These are phyloP conservation scores for Tricholoma sp. DNA, from an alignment of 768 basidiomycete genomes.

Conservation along the genomic window DNA sequence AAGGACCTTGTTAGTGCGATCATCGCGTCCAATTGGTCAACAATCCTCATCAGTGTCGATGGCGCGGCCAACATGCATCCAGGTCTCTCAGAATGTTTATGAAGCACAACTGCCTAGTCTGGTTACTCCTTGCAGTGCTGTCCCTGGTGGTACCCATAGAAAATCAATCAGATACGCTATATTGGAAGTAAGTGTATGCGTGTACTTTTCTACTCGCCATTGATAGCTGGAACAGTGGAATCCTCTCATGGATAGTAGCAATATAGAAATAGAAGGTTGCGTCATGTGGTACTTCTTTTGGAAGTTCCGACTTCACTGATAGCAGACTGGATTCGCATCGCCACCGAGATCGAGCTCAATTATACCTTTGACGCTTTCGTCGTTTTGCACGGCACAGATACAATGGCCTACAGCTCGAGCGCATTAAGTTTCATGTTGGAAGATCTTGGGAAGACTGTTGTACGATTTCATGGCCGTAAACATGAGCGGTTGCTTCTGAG, in stretches of 20 bases:
- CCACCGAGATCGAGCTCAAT: slow-evolving; percentile 90
- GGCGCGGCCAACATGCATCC: slow-evolving; percentile 35
- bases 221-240: slow-evolving; percentile 56
- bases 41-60: slow-evolving; percentile 30
- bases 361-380: slow-evolving; percentile 92
- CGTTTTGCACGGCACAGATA: slow-evolving; percentile 87
- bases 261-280: slow-evolving; percentile 75
- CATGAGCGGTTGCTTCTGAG: neutral
- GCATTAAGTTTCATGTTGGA: slow-evolving; percentile 89
- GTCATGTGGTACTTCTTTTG: slow-evolving; percentile 4
- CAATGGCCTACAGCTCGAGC: slow-evolving; percentile 86
- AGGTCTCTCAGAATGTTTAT: slow-evolving; percentile 59
- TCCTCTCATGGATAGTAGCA: slow-evolving; percentile 84
- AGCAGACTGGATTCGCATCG: slow-evolving; percentile 86
- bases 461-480: slow-evolving; percentile 25
- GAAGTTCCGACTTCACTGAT: slow-evolving; percentile 1
- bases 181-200: slow-evolving; percentile 52
- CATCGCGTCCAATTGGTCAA: slow-evolving; percentile 61
- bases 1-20: slow-evolving; percentile 54
- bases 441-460: slow-evolving; percentile 89
- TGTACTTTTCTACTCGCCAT: slow-evolving; percentile 6
- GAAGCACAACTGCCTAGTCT: slow-evolving; percentile 72
- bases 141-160: slow-evolving; percentile 52
- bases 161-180: slow-evolving; percentile 85
- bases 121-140: slow-evolving; percentile 69